A percentile compares a stretch with the other conserved stretches of the same genome.
Evolutionary conservation across 345 rosid species (phyloP).

Genomic region (Camelina hispida): DNA sequence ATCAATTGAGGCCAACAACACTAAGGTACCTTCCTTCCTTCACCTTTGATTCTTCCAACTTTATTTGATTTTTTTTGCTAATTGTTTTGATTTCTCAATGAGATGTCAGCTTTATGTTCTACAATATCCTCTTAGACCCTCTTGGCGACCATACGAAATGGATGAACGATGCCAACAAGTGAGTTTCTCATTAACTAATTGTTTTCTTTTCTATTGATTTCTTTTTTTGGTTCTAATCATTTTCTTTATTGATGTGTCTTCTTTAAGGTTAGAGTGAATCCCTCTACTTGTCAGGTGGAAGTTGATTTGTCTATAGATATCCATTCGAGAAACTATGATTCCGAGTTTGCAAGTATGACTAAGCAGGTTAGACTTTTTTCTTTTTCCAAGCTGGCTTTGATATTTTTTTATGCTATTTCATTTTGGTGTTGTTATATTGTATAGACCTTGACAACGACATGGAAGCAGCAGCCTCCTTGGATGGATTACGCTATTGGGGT

Average conservation of each 20-base stretch:
- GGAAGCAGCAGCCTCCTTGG: constrained; percentile 49
- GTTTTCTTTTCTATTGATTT: too few relatives aligned
- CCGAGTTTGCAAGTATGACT: constrained; percentile 41
- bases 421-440: neutral
- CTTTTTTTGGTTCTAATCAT: too few relatives aligned
- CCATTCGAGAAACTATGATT: too few relatives aligned
- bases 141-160: constrained; percentile 88
- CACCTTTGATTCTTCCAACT: neutral
- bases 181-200: constrained; percentile 11
- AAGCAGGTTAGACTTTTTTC: constrained; percentile 60
- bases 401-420: constrained; percentile 10
- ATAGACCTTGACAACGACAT: constrained; percentile 66
- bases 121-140: constrained; percentile 82
- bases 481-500: constrained; percentile 72
- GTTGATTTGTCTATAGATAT: too few relatives aligned
- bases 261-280: too few relatives aligned
- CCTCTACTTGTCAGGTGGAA: too few relatives aligned
- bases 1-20: constrained; percentile 45
- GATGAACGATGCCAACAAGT: constrained; percentile 83
- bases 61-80: neutral
- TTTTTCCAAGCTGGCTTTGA: constrained; percentile 15
- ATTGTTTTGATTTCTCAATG: neutral
- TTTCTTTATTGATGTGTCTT: too few relatives aligned
- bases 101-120: constrained; percentile 56
- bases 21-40: constrained; percentile 48